Base-by-base conservation (phyloP, 768 basidiomycete genomes). In the Kwoniella shandongensis region DNA sequence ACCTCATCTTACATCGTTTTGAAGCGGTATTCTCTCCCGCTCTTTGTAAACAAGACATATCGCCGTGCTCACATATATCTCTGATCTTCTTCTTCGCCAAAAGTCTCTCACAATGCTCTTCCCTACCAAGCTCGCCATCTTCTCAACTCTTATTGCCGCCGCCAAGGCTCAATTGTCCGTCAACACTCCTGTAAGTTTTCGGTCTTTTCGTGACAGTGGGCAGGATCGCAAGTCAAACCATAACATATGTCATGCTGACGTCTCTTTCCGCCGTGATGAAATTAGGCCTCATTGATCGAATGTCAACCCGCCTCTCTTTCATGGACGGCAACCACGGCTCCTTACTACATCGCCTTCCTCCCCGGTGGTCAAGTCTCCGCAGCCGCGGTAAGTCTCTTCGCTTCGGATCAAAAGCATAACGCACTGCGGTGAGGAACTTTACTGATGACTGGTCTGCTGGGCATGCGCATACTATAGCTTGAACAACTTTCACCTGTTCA, bases 261-360 rank as follows among this genome's bases (percentile, higher is more conserved):
- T n/a, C n/a, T n/a, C n/a, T n/a, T n/a, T n/a, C n/a, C n/a, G n/a
- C n/a, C n/a, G n/a, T 35, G 53, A 41, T 54, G 39, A 30, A 23
- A 25, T 17, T 25, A 70, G 68, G 62, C 65, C 25, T 64, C 65
- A 4, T 47, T 70, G 42, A 62, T 70, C 58, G 57, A 57, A 32
- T 70, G 68, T 47, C 65, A 70, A 54, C 68, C 68, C n/a, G 54
- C 53, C 13, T 51, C 56, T 17, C 25, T 70, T 51, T 51, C 46
- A 35, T 70, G 50, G 29, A 38, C 57, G 10, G 66, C 62, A 17
- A 42, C 66, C 15, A 26, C 46, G 10, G 42, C 39, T 27, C 62
- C 65, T n/a, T 70, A 62, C 63, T 70, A 59, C 54, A 41, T 70
- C 44, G 41, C 68, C 41, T 41, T 65, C 54, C 45, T 70, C 27